Evolutionary conservation across 2,329 filamentous ascomycete species (phyloP).

Genomic region (Gaeumannomyces sp.): DNA sequence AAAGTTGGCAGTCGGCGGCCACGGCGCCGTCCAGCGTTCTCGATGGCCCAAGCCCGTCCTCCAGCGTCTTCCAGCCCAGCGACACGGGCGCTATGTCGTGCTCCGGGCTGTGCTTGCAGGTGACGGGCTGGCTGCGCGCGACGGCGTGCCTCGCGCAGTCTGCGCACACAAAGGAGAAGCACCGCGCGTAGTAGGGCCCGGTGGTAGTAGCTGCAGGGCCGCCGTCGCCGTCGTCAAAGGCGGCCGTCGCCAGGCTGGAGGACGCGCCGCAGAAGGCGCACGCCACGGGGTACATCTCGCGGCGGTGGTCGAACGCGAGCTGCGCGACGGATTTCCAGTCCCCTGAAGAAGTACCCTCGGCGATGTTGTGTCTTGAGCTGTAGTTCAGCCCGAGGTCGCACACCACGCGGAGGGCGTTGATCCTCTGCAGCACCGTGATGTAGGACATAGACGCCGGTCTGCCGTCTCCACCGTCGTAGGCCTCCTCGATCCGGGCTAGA

Average conservation of each 20-base stretch:
- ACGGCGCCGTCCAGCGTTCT: background rate
- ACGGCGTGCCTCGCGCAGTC: background rate
- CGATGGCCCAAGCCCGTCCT: background rate
- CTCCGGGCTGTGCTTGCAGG: background rate
- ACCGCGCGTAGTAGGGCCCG: background rate
- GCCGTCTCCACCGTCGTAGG: constrained; percentile 14
- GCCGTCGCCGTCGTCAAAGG: background rate
- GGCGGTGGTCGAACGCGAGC: background rate
- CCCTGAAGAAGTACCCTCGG: background rate
- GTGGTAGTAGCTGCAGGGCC: too few species aligned
- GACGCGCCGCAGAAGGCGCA: background rate
- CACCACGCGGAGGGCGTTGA: constrained; percentile 37
- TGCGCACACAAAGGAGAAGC: background rate
- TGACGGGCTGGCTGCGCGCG: background rate
- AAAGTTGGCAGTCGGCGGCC: background rate
- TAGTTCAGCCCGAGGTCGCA: constrained; percentile 40
- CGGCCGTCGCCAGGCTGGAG: background rate
- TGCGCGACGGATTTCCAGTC: background rate
- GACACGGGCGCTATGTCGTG: background rate
- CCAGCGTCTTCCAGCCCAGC: background rate
- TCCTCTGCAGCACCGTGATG: constrained; percentile 36
- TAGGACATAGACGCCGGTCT: constrained; percentile 19
- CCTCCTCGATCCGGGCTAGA: constrained; percentile 28
- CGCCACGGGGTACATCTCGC: background rate
- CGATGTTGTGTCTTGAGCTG: constrained; percentile 20